Conservation (phyloP, 208 protist genomes). For the Leishmania mexicana region DNA sequence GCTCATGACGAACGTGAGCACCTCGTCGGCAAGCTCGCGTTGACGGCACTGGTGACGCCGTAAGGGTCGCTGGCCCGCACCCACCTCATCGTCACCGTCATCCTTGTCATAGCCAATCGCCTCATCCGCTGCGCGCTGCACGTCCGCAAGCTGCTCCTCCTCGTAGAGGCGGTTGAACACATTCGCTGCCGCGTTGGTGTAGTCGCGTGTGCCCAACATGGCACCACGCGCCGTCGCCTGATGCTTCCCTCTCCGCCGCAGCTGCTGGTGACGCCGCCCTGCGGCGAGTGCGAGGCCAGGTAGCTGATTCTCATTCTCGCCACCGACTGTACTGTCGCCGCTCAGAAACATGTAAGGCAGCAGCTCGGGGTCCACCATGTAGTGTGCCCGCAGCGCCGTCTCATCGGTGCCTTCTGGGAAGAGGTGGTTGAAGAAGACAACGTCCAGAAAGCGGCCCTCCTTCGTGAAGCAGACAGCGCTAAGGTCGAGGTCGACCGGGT, state of each 20-base stretch:
- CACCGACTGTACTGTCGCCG: constrained; percentile 78
- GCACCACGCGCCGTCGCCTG: background rate
- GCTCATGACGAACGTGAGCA: constrained; percentile 74
- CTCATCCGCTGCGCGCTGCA: constrained; percentile 53
- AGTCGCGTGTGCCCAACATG: constrained; percentile 29
- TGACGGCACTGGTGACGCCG: constrained; percentile 10
- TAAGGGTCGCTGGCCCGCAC: constrained; percentile 5
- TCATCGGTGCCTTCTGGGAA: constrained; percentile 64
- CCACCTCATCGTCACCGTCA: constrained; percentile 23
- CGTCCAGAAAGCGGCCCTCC: constrained; percentile 75
- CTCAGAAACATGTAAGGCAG: constrained; percentile 87
- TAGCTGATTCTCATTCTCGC: constrained; percentile 82
- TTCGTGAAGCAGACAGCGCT: constrained; percentile 80
- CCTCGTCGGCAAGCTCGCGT: constrained; percentile 74
- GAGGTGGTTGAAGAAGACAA: constrained; percentile 88
- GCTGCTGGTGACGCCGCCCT: constrained; percentile 35
- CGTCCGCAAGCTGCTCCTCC: constrained; percentile 60
- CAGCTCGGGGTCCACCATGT: constrained; percentile 47
- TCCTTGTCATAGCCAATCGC: constrained; percentile 28
- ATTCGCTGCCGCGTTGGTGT: constrained; percentile 36
- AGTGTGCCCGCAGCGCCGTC: constrained; percentile 39
- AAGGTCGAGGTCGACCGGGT: constrained; percentile 82
- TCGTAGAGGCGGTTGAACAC: constrained; percentile 77
- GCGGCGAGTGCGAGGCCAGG: constrained; percentile 57
- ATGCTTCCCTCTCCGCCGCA: background rate